A percentile compares a stretch with the other conserved stretches of the same genome.
Conservation (phyloP, 345 rosid genomes). For the Salix caprea region DNA sequence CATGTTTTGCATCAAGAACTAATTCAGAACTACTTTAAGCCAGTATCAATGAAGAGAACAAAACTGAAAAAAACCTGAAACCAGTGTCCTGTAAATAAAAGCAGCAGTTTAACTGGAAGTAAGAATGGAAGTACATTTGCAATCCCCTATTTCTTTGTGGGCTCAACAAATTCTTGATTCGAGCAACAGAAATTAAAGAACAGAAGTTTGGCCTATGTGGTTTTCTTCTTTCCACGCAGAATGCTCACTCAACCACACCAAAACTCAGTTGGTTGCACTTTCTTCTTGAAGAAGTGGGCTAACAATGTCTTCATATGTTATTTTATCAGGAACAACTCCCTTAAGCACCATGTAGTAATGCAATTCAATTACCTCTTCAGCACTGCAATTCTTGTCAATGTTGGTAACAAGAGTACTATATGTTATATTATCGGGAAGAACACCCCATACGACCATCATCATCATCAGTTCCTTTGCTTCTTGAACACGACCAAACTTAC, state of each 20-base stretch:
- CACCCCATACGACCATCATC: conserved; percentile 37
- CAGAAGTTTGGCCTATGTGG: too few species aligned
- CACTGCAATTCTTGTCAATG: conserved; percentile 31
- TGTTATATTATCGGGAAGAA: conserved; percentile 46
- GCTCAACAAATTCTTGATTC: too few species aligned
- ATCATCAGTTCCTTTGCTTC: conserved; percentile 45
- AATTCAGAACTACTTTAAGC: too few species aligned
- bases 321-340: conserved; percentile 49
- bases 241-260: not conserved
- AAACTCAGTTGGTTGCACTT: conserved; percentile 11
- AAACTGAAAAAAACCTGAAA: too few species aligned
- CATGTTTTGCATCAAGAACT: too few species aligned
- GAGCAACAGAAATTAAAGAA: too few species aligned
- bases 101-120: too few species aligned
- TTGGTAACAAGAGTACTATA: conserved; percentile 46
- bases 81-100: too few species aligned
- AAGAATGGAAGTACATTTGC: too few species aligned
- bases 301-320: conserved; percentile 31
- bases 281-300: conserved; percentile 37
- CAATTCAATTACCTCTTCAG: conserved; percentile 50
- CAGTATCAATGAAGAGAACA: too few species aligned
- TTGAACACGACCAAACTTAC: conserved; percentile 49
- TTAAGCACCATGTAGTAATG: conserved; percentile 59
- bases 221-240: not conserved
- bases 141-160: too few species aligned